Base-by-base conservation (phyloP, 202 grass and related monocot genomes). In the Zoysia matrella region DNA sequence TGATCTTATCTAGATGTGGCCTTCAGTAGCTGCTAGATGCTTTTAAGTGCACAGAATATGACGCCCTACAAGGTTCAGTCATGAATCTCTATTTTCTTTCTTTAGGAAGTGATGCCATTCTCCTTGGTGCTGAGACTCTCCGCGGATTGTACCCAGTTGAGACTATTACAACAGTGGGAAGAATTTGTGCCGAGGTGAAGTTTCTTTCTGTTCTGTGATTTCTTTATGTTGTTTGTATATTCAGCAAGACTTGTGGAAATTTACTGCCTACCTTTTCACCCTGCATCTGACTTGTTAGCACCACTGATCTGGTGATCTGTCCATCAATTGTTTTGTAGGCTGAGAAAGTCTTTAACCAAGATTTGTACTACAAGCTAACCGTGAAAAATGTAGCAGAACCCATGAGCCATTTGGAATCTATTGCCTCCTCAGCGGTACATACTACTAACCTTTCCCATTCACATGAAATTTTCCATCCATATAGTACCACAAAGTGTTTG, bases 321-420 rank as follows among this genome's bases (percentile, higher is more conserved):
- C 22, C 2, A 4, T 36, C 67, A n/a, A 72, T 66, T n/a, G 36
- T 64, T 88, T 90, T 64, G 82, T 76, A 99, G 97, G 91, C 93
- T 67, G 97, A 99, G 87, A 99, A 99, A 82, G 97, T 99, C 68
- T 99, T 96, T 82, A 99, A 99, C 84, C 97, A 99, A 79, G 97
- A 96, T 88, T 83, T 94, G 58, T 99, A 96, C 82, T 99, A 94
- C 76, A 99, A 99, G 74, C 89, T 85, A 71, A 89, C 93, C 45
- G 93, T 99, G 62, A 99, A 96, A 76, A 89, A 89, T 82, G 97
- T 99, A 8, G 97, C 91, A 54, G 97, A 99, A 78, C 97, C 97
- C 43, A 99, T 99, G 97, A 85, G 91, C 55, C 97, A 99, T 82
- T 85, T 96, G 91, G 97, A 99, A 60, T 92, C 97, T 65, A 99